phyloP scores from a whole-genome alignment of 2,329 filamentous ascomycete genomes.

The Cadophora luteo-olivacea region DNA sequence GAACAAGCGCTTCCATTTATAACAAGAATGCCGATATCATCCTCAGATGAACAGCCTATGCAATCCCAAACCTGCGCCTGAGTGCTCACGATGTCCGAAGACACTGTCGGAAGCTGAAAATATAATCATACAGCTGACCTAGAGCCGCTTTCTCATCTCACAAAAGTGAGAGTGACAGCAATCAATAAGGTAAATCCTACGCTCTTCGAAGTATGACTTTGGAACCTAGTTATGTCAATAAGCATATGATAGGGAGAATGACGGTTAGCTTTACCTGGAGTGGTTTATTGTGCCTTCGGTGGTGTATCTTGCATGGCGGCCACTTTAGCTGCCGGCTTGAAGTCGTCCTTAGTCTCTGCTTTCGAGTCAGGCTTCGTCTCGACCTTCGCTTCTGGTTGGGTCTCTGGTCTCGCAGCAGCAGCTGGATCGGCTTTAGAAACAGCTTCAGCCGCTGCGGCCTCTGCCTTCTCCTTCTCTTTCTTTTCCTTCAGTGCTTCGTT shows the following conservation, averaged over 20 bases:
- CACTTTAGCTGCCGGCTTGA: constrained; percentile 16
- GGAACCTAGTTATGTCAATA: constrained; percentile 1
- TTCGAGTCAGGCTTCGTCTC: constrained; percentile 18
- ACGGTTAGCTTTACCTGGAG: not conserved
- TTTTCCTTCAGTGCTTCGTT: constrained; percentile 68
- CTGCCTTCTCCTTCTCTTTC: constrained; percentile 54
- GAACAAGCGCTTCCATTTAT: constrained; percentile 30
- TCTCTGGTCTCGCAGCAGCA: constrained; percentile 16
- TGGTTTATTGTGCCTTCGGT: constrained; percentile 14
- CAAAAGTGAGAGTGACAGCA: not conserved
- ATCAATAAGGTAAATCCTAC: not conserved
- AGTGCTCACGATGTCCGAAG: constrained; percentile 14
- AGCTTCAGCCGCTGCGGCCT: constrained; percentile 26
- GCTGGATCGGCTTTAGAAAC: constrained; percentile 13
- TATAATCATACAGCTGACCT: constrained; percentile 25
- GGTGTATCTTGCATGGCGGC: constrained; percentile 10
- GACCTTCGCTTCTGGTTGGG: constrained; percentile 24
- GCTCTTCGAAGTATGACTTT: not conserved
- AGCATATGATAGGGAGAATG: no score
- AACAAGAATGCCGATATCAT: constrained; percentile 31
- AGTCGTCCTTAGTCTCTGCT: constrained; percentile 7
- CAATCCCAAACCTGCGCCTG: constrained; percentile 25
- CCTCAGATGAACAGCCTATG: constrained; percentile 31
- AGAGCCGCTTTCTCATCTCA: not conserved
- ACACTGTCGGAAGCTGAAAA: constrained; percentile 19